These are phyloP conservation scores for Penicillium goetzii DNA, from an alignment of 495 filamentous ascomycete species.

Conservation along the genomic window DNA sequence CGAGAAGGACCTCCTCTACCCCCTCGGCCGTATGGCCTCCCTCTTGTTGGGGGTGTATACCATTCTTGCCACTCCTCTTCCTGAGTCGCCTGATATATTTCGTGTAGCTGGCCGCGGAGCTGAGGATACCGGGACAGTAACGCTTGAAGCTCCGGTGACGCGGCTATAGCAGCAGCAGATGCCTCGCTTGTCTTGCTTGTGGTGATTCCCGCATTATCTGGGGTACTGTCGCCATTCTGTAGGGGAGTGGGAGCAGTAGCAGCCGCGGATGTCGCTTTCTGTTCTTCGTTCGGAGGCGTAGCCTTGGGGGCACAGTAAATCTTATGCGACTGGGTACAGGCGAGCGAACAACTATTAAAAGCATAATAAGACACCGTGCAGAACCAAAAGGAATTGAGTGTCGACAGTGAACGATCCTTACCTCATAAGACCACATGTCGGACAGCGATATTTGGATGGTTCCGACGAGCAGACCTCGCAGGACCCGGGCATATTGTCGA, in stretches of 20 bases:
- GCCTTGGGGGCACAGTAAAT: slow-evolving; percentile 50
- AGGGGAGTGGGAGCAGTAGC: slow-evolving; percentile 7
- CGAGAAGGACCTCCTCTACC: slow-evolving; percentile 37
- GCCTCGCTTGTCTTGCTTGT: slow-evolving; percentile 12
- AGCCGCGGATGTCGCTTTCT: slow-evolving; percentile 29
- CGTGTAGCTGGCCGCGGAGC: slow-evolving; percentile 51
- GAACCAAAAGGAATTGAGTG: slow-evolving; percentile 9
- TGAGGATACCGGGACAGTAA: slow-evolving; percentile 57
- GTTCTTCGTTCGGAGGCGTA: slow-evolving; percentile 34
- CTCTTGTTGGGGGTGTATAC: slow-evolving; percentile 25
- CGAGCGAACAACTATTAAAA: slow-evolving; percentile 64
- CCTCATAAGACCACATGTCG: slow-evolving; percentile 64
- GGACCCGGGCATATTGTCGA: slow-evolving; percentile 34
- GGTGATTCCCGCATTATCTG: background rate
- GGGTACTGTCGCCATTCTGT: slow-evolving; percentile 17
- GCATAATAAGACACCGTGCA: background rate
- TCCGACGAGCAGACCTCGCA: slow-evolving; percentile 65
- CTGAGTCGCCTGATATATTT: slow-evolving; percentile 57
- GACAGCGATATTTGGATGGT: slow-evolving; percentile 67
- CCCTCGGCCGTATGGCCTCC: slow-evolving; percentile 48
- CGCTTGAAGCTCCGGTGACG: slow-evolving; percentile 49
- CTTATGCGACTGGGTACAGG: slow-evolving; percentile 68
- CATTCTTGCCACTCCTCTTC: slow-evolving; percentile 49
- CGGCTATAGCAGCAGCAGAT: slow-evolving; percentile 28
- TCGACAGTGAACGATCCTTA: slow-evolving; percentile 30